Evolutionary conservation across 352 stramenopile species (phyloP), one percentile per base, ranked within the genome.

Genomic region (Phytophthora citricola): DNA sequence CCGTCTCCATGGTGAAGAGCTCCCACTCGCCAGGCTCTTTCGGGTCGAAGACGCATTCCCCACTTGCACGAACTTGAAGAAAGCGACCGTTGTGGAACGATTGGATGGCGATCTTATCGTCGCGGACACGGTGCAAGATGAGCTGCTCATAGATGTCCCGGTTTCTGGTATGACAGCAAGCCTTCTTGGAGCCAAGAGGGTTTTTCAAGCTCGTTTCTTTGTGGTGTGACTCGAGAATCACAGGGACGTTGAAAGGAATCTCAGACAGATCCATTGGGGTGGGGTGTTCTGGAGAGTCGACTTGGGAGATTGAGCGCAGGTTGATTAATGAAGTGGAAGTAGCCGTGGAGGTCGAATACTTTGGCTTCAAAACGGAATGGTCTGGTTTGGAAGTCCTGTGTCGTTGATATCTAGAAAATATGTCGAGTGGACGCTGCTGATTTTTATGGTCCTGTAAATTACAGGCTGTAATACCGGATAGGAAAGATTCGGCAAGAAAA

Each of bases 71-170:
- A 46, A 78, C 71, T 66, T 69, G 66, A 11, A 78, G 48, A 15
- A 67, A 78, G 8, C 55, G 71, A 12, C 44, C 57, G 49, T 71
- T 81, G 51, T 41, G 51, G 20, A 9, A 43, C 27, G 58, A 63
- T 46, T 76, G 53, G 39, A 81, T 76, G 8, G 66, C 70, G 11
- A 81, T 34, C 59, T 75, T 78, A 26, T 72, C 69, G 32, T 77
- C 63, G 8, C 53, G 43, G 12, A 77, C 53, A 39, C 47, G 70
- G n/a, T 36, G 73, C 51, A 81, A 49, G 24, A 79, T 50, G 24
- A 77, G 22, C 29, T 69, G 58, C 56, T 78, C 66, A 32, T 72
- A 78, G 5, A 58, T 26, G 20, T 78, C 70, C 4, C 63, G 49
- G 47, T 78, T 72, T 38, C 69, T 59, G 15, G 51, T 54, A 1